Conservation (phyloP, 1,139 yeast genomes). For the Schwanniomyces etchellsii region DNA sequence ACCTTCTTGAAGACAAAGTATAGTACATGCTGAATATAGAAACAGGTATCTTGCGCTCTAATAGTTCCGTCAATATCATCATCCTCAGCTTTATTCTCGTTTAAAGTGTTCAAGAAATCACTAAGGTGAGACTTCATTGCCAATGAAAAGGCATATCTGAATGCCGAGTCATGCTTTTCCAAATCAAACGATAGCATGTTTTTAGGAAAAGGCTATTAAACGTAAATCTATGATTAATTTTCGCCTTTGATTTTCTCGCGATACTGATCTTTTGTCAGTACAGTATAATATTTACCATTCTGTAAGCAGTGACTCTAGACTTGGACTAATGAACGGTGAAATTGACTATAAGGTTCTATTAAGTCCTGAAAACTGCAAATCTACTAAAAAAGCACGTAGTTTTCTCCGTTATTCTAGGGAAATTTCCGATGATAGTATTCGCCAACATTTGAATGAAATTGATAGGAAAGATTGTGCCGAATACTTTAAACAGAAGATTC, state of each 20-base stretch:
- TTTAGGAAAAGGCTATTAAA: background rate
- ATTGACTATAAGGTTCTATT: constrained; percentile 1
- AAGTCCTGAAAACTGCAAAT: constrained; percentile 26
- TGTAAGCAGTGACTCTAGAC: too few species aligned
- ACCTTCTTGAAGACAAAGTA: constrained; percentile 6
- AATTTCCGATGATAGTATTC: constrained; percentile 35
- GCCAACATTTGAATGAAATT: constrained; percentile 32
- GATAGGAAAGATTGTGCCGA: constrained; percentile 19
- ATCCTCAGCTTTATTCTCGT: constrained; percentile 2
- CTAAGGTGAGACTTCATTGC: constrained; percentile 14
- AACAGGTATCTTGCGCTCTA: constrained; percentile 5
- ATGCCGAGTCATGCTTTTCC: constrained; percentile 7
- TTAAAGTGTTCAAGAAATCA: constrained; percentile 3
- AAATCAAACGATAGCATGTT: constrained; percentile 5
- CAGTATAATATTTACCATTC: too few species aligned
- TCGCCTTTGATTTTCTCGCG: background rate
- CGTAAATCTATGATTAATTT: too few species aligned
- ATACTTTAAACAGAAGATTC: constrained; percentile 23
- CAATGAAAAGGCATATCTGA: constrained; percentile 15
- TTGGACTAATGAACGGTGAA: too few species aligned
- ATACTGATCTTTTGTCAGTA: too few species aligned
- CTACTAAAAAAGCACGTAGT: constrained; percentile 30
- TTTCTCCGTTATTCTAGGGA: constrained; percentile 34
- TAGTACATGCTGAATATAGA: constrained; percentile 4
- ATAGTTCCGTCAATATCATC: constrained; percentile 4